These are phyloP conservation scores for Paramecium octaurelia DNA, from an alignment of 73 alveolate species.

Conservation along the genomic window DNA sequence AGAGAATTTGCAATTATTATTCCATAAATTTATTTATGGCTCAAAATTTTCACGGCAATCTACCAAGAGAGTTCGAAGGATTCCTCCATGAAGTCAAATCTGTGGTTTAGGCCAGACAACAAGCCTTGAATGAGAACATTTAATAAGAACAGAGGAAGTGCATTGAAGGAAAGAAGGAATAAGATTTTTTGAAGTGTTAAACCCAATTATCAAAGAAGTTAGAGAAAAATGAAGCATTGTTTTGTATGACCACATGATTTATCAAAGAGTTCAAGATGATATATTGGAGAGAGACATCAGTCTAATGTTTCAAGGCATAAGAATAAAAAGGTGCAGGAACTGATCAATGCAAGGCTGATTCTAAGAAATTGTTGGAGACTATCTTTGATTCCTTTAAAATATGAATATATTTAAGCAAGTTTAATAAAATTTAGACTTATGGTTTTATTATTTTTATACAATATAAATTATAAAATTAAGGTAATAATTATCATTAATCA, in stretches of 20 bases:
- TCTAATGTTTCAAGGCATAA: background rate
- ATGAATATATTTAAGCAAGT: background rate
- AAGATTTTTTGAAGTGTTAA: background rate
- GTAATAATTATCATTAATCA: background rate
- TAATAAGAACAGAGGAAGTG: background rate
- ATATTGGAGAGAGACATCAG: constrained; percentile 11
- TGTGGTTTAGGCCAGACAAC: background rate
- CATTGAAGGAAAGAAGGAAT: background rate
- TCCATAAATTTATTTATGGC: constrained; percentile 2
- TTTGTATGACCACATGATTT: background rate
- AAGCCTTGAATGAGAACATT: background rate
- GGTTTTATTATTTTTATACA: background rate
- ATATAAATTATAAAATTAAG: background rate
- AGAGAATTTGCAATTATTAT: constrained; percentile 5
- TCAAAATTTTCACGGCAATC: background rate
- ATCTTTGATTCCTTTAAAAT: background rate
- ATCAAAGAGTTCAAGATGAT: background rate
- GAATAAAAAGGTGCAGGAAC: background rate
- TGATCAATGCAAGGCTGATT: background rate
- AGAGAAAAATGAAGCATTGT: background rate
- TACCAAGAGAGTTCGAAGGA: constrained; percentile 3
- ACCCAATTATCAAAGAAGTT: background rate
- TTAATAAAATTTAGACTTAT: background rate
- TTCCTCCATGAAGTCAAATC: background rate
- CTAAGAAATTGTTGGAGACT: background rate